Percentiles rank a stretch among this genome's conserved stretches.
Evolutionary conservation across 1,284 basidiomycete genomes (phyloP).

Genomic region (Trametes pubescens): DNA sequence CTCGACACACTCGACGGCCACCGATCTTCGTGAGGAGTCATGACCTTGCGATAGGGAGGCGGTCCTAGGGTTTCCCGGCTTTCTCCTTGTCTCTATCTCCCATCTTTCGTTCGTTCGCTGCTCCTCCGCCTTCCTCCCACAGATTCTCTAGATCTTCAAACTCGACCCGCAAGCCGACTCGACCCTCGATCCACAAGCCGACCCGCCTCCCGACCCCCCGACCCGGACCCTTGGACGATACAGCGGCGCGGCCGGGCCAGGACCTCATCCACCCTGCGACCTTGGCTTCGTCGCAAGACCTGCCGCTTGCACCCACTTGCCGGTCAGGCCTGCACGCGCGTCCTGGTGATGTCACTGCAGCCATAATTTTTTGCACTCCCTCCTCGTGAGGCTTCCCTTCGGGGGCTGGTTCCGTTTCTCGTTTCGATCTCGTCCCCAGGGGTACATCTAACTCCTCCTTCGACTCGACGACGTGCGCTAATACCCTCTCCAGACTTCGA

Average conservation of each 20-base stretch:
- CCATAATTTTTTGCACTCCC: neutral
- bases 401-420: neutral
- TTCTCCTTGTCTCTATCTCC: neutral
- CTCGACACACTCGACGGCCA: neutral
- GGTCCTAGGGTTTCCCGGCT: neutral
- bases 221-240: too few relatives aligned
- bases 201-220: too few relatives aligned
- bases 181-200: neutral
- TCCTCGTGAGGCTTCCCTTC: constrained; percentile 3
- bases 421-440: too few relatives aligned
- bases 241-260: neutral
- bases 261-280: neutral
- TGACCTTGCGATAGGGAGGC: neutral
- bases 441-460: too few relatives aligned
- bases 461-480: too few relatives aligned
- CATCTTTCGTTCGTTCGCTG: neutral
- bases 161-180: neutral
- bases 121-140: neutral
- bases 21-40: neutral
- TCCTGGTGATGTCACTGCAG: neutral
- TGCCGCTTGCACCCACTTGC: too few relatives aligned
- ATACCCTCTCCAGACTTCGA: too few relatives aligned
- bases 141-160: neutral
- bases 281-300: neutral
- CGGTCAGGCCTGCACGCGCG: neutral